These are phyloP conservation scores for Trichoderma atrobrunneum DNA, from an alignment of 2,329 filamentous ascomycete genomes.

Conservation along the genomic window DNA sequence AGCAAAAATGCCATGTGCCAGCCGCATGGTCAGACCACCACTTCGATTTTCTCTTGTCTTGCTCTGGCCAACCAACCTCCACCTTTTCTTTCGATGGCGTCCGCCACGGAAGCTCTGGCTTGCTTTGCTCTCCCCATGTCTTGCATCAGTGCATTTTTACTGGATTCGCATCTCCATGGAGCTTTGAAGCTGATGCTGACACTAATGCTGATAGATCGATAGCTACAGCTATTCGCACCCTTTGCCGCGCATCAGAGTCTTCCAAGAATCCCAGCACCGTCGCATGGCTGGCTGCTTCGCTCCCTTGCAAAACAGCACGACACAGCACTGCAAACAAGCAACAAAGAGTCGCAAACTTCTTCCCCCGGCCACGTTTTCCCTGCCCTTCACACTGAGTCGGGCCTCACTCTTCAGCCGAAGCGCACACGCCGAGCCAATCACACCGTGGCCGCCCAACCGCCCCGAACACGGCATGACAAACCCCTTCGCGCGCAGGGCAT, in stretches of 20 bases:
- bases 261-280: background rate
- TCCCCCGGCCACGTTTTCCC: conserved; percentile 11
- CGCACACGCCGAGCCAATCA: conserved; percentile 11
- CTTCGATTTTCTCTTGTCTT: background rate
- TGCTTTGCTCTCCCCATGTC: background rate
- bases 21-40: conserved; percentile 16
- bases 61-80: background rate
- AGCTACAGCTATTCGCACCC: background rate
- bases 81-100: background rate
- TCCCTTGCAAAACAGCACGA: background rate
- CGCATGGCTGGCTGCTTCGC: background rate
- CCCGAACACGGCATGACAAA: background rate
- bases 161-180: background rate
- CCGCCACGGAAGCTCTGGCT: background rate
- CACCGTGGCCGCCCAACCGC: background rate
- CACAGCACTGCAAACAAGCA: background rate
- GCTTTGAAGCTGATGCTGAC: background rate
- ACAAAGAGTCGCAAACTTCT: background rate
- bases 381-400: background rate
- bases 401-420: conserved; percentile 22
- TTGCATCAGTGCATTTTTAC: background rate
- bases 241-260: background rate
- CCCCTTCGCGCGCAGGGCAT: background rate
- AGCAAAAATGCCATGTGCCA: conserved; percentile 14
- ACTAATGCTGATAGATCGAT: background rate